Conservation (phyloP, 768 basidiomycete genomes). For the Russula earlei region DNA sequence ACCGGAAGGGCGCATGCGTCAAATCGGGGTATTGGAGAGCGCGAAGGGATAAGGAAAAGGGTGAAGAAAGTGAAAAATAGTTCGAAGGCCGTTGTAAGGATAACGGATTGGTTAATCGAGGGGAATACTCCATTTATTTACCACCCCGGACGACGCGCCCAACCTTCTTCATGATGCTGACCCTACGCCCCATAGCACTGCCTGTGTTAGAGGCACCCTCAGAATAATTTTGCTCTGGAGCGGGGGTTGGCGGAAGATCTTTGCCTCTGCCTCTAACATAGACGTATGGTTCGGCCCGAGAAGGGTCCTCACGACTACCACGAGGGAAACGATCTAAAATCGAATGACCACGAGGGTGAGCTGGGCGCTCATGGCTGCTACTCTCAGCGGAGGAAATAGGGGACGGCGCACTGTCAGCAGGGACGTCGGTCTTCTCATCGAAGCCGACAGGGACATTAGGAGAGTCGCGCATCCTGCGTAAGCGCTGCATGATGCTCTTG, state of each 20-base stretch:
- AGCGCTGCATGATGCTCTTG: conserved; percentile 80
- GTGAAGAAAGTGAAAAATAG: conserved; percentile 1
- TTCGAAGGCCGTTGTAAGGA: neutral
- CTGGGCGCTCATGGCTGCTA: conserved; percentile 36
- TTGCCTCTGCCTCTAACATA: conserved; percentile 58
- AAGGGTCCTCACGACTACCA: conserved; percentile 31
- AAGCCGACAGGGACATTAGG: conserved; percentile 67
- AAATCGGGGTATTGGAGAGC: conserved; percentile 7
- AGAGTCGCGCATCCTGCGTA: conserved; percentile 79
- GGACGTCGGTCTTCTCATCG: conserved; percentile 30
- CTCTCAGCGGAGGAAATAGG: conserved; percentile 37
- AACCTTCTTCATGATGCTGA: conserved; percentile 18
- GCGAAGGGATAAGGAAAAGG: neutral
- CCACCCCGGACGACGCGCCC: conserved; percentile 16
- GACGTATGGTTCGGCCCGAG: conserved; percentile 44
- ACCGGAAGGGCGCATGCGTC: conserved; percentile 1
- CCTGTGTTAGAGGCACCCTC: conserved; percentile 2
- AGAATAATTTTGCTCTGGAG: conserved; percentile 14
- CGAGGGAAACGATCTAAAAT: conserved; percentile 65
- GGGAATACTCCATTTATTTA: conserved; percentile 4
- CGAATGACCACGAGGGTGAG: conserved; percentile 64
- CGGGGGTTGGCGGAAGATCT: conserved; percentile 40
- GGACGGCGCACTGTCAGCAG: conserved; percentile 31
- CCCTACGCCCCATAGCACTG: conserved; percentile 17
- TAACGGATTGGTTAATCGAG: neutral